phyloP scores from a whole-genome alignment of 2,329 filamentous ascomycete genomes.

The Nigrospora oryzae region DNA sequence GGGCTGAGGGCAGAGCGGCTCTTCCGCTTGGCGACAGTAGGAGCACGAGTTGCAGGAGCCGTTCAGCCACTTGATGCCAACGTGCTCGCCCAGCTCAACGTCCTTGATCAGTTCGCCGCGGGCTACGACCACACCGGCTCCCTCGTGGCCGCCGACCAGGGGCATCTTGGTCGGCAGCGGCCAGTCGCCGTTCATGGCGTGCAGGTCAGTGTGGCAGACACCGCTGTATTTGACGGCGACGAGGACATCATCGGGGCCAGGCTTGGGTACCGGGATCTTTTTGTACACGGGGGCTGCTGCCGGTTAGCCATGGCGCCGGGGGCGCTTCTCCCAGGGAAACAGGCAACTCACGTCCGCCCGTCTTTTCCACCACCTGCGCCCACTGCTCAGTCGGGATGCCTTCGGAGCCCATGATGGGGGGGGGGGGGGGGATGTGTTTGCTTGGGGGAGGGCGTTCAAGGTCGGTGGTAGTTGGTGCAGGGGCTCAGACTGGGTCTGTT shows the following conservation, averaged over 20 bases:
- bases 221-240: slow-evolving; percentile 86
- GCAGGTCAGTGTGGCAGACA: slow-evolving; percentile 81
- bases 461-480: too few species aligned
- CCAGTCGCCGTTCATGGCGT: slow-evolving; percentile 84
- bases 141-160: slow-evolving; percentile 72
- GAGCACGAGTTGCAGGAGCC: slow-evolving; percentile 75
- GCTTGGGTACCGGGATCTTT: slow-evolving; percentile 72
- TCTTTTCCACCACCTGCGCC: slow-evolving; percentile 84
- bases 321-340: background rate
- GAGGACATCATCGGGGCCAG: slow-evolving; percentile 83
- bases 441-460: too few species aligned
- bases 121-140: slow-evolving; percentile 77
- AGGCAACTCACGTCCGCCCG: slow-evolving; percentile 55
- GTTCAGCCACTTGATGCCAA: slow-evolving; percentile 90
- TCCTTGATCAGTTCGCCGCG: slow-evolving; percentile 70
- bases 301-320: too few species aligned
- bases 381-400: slow-evolving; percentile 75
- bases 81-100: slow-evolving; percentile 74
- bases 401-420: slow-evolving; percentile 27
- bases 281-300: slow-evolving; percentile 57
- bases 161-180: slow-evolving; percentile 75
- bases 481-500: too few species aligned
- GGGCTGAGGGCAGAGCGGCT: slow-evolving; percentile 72
- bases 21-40: slow-evolving; percentile 74
- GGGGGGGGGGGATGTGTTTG: background rate